Conservation (phyloP, 257 asterid genomes). For the Paulownia fortunei region DNA sequence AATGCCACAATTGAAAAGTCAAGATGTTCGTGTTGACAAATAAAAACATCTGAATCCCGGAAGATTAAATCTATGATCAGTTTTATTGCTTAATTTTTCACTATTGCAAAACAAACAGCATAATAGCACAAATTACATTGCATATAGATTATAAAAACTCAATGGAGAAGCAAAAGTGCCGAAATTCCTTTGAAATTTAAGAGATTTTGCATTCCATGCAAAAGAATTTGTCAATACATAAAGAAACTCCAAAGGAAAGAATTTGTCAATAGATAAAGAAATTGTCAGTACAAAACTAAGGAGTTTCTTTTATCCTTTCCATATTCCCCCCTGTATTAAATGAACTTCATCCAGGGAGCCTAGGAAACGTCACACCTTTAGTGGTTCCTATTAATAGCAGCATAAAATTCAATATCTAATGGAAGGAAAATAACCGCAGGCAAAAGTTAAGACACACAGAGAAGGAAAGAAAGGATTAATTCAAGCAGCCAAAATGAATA, state of each 20-base stretch:
- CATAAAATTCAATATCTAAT: neutral
- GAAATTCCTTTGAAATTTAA: neutral
- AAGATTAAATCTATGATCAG: neutral
- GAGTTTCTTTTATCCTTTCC: too few species aligned
- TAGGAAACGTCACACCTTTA: neutral
- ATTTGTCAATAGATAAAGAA: too few species aligned
- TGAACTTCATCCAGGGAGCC: too few species aligned
- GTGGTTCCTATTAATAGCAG: neutral
- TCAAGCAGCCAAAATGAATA: too few species aligned
- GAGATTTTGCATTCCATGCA: neutral
- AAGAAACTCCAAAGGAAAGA: too few species aligned
- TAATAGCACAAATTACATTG: neutral
- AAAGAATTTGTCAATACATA: neutral
- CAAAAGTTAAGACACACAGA: neutral
- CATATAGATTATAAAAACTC: neutral
- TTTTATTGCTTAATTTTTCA: neutral
- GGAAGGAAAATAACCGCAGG: too few species aligned
- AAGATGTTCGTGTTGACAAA: neutral
- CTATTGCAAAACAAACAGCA: neutral
- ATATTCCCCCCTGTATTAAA: too few species aligned
- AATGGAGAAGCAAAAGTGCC: neutral
- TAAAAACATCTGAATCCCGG: neutral
- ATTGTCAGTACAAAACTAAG: neutral
- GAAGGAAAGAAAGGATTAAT: neutral
- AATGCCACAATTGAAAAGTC: neutral